Conservation (phyloP, 768 basidiomycete genomes). For the Phaffia tasmanica region DNA sequence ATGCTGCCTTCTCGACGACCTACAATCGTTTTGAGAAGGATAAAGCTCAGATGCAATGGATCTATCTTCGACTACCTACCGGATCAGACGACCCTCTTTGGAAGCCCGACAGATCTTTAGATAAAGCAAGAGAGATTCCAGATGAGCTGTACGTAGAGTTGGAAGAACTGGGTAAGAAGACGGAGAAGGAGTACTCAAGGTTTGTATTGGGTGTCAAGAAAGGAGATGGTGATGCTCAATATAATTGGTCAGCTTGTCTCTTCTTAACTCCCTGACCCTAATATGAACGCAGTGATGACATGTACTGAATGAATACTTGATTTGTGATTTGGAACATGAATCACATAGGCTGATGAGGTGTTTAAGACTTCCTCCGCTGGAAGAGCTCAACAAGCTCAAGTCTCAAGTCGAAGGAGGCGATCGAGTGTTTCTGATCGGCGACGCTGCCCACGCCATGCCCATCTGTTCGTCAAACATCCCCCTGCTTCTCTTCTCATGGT, state of each 20-base stretch:
- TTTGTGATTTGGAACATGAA: no score
- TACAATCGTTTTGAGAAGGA: not conserved
- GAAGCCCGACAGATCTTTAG: not conserved
- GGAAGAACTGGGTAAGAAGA: no score
- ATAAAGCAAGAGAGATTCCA: constrained; percentile 9
- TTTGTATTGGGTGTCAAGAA: no score
- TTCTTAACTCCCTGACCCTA: no score
- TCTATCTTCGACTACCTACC: constrained; percentile 11
- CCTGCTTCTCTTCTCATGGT: not conserved
- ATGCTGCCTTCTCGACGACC: not conserved
- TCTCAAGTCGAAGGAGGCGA: not conserved
- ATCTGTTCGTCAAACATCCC: constrained; percentile 10
- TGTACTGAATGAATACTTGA: no score
- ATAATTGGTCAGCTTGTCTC: no score
- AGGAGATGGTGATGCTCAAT: no score
- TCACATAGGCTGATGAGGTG: no score
- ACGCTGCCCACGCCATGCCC: constrained; percentile 18
- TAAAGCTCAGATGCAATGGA: constrained; percentile 5
- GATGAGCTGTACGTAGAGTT: constrained; percentile 13
- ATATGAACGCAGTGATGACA: no score
- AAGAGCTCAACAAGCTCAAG: constrained; percentile 6
- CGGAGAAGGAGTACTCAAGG: no score
- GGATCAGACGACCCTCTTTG: constrained; percentile 13
- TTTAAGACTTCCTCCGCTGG: not conserved
- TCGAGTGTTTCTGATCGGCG: constrained; percentile 19